Evolutionary conservation across 805 yeast species (phyloP).

Genomic region (Candida boidinii): DNA sequence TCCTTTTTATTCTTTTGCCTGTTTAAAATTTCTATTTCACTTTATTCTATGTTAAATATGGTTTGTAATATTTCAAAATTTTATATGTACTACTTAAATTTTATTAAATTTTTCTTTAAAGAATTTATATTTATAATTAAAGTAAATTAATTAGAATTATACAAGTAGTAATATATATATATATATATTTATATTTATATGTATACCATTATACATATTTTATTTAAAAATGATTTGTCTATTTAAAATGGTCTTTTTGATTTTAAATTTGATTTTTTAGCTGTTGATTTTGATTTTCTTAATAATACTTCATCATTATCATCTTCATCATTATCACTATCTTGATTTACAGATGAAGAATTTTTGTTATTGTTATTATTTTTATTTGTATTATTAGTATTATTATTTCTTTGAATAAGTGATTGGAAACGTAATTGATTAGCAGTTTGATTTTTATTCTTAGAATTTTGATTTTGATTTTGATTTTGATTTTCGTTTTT

Average conservation of each 20-base stretch:
- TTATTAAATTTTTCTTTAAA: background rate
- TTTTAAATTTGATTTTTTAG: conserved; percentile 1
- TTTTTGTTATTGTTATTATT: conserved; percentile 1
- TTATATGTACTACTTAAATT: background rate
- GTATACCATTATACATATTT: background rate
- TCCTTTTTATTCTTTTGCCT: no score
- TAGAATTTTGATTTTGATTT: no score
- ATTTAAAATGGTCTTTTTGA: conserved; percentile 17
- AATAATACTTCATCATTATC: conserved; percentile 17
- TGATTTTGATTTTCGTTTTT: conserved; percentile 1
- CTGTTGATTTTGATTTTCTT: conserved; percentile 6
- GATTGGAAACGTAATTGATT: background rate
- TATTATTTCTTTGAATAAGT: background rate
- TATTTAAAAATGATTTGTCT: background rate
- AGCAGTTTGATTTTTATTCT: no score
- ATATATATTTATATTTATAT: background rate
- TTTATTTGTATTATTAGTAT: background rate
- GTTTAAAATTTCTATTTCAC: no score
- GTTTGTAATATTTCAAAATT: background rate
- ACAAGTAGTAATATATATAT: background rate
- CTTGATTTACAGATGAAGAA: background rate
- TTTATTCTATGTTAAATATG: background rate
- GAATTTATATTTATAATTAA: background rate
- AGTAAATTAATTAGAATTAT: background rate
- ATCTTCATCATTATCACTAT: conserved; percentile 8